Percentiles rank a stretch among this genome's conserved stretches.
Conservation (phyloP, 768 basidiomycete genomes). For the Naganishia antarctica region DNA sequence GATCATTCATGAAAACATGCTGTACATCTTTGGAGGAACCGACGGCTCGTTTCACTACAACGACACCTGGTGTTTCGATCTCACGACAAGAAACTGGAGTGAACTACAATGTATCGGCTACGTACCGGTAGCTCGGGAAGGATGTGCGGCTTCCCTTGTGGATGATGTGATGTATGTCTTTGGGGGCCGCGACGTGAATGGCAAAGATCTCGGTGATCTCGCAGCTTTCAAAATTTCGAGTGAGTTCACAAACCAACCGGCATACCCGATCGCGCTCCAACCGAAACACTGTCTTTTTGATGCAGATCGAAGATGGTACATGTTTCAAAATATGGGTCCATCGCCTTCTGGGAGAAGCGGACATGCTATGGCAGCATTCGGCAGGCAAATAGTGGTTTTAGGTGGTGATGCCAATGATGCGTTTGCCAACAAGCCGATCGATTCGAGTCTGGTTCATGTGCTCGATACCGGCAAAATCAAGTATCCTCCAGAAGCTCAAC, state of each 20-base stretch:
- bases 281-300: constrained; percentile 23
- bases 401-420: constrained; percentile 83
- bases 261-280: neutral
- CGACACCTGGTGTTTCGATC: constrained; percentile 93
- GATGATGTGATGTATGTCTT: constrained; percentile 98
- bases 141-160: constrained; percentile 90
- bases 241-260: constrained; percentile 54
- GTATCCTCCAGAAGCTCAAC: constrained; percentile 66
- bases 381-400: constrained; percentile 80
- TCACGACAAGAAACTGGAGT: constrained; percentile 73
- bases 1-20: constrained; percentile 71
- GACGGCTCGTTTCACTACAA: constrained; percentile 99
- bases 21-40: constrained; percentile 94
- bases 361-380: constrained; percentile 88
- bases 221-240: constrained; percentile 97
- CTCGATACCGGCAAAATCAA: constrained; percentile 98
- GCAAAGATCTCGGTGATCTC: constrained; percentile 87
- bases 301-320: constrained; percentile 95
- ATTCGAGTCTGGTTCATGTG: constrained; percentile 76
- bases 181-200: constrained; percentile 93
- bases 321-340: constrained; percentile 99
- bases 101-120: constrained; percentile 94
- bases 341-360: constrained; percentile 86
- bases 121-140: constrained; percentile 90
- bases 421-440: constrained; percentile 61